These are phyloP conservation scores for Yarrowia galli DNA, from an alignment of 1,139 yeast species.

Conservation along the genomic window DNA sequence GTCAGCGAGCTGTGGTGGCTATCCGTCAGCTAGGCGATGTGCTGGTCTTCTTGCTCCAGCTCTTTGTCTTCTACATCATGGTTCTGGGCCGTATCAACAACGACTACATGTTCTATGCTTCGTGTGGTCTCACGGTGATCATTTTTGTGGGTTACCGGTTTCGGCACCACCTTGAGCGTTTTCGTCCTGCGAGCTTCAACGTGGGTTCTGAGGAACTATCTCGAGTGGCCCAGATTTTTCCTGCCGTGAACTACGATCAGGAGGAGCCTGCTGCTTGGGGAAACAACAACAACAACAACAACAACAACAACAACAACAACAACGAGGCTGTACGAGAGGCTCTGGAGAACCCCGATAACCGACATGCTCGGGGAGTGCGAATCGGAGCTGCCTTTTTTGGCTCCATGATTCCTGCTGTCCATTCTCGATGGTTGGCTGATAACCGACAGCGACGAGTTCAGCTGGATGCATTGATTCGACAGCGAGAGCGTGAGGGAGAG, in stretches of 20 bases:
- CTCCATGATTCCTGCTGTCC: slow-evolving; percentile 35
- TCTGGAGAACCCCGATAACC: slow-evolving; percentile 32
- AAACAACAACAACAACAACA: background rate
- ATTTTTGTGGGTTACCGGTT: slow-evolving; percentile 31
- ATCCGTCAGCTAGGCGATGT: slow-evolving; percentile 20
- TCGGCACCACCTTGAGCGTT: slow-evolving; percentile 25
- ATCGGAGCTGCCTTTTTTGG: slow-evolving; percentile 33
- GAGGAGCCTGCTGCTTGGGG: background rate
- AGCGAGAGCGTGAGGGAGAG: slow-evolving; percentile 12
- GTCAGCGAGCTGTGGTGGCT: slow-evolving; percentile 11
- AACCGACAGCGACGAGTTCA: slow-evolving; percentile 33
- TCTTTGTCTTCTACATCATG: slow-evolving; percentile 34
- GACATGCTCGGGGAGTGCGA: slow-evolving; percentile 23
- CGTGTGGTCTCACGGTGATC: slow-evolving; percentile 27
- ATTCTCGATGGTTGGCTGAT: slow-evolving; percentile 35
- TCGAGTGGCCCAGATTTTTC: slow-evolving; percentile 27
- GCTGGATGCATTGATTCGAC: slow-evolving; percentile 13
- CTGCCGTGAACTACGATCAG: slow-evolving; percentile 35
- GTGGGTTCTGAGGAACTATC: slow-evolving; percentile 24
- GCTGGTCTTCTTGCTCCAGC: slow-evolving; percentile 24
- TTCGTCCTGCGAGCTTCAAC: slow-evolving; percentile 27
- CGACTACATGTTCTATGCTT: slow-evolving; percentile 34
- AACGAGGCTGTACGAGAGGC: slow-evolving; percentile 23
- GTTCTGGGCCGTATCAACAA: slow-evolving; percentile 33
- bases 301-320: background rate